These are phyloP conservation scores for Populus hybrid DNA, from an alignment of 441 rosid species.

Conservation along the genomic window DNA sequence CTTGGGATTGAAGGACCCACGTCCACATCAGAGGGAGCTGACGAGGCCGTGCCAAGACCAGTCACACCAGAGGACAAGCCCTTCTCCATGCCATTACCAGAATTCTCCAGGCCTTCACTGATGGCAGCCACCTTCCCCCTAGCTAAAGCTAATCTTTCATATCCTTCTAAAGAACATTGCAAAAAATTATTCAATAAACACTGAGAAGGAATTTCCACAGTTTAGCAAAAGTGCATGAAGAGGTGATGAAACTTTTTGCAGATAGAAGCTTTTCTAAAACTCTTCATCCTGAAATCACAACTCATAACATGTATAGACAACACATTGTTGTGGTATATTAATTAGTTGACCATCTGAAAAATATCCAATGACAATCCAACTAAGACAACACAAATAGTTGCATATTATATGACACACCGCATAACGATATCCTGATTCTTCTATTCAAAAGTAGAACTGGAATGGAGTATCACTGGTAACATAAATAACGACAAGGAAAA, in stretches of 20 bases:
- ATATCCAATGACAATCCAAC: neutral
- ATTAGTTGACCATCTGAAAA: neutral
- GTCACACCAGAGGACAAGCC: conserved; percentile 23
- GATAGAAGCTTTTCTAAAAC: neutral
- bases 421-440: neutral
- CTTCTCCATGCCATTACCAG: conserved; percentile 18
- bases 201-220: neutral
- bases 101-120: conserved; percentile 16
- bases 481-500: neutral
- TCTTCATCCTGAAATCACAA: neutral
- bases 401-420: neutral
- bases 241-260: neutral
- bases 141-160: conserved; percentile 63
- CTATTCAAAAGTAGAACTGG: neutral
- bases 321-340: neutral
- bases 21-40: conserved; percentile 8
- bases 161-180: conserved; percentile 57
- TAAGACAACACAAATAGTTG: neutral
- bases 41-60: conserved; percentile 28
- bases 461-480: neutral
- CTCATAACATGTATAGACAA: neutral
- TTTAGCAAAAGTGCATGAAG: neutral
- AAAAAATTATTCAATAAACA: neutral
- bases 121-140: conserved; percentile 39
- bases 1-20: conserved; percentile 27